Conservation (phyloP, 768 basidiomycete species). For the Xerocomellus amylosporus region DNA sequence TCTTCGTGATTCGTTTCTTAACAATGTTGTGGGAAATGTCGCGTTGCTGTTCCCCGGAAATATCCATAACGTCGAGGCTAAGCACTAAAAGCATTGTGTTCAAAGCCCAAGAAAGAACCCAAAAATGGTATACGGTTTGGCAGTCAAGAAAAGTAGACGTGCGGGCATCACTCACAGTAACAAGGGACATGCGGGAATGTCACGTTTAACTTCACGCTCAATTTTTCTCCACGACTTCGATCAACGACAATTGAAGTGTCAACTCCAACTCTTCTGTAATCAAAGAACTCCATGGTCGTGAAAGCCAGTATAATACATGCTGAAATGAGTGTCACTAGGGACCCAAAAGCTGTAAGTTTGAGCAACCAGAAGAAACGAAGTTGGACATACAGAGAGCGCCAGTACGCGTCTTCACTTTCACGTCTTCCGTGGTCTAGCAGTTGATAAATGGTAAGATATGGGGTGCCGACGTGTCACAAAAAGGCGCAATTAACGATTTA, state of each 20-base stretch:
- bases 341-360: slow-evolving; percentile 6
- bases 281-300: slow-evolving; percentile 91
- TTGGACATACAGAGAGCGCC: slow-evolving; percentile 78
- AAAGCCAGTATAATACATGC: slow-evolving; percentile 90
- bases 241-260: slow-evolving; percentile 95
- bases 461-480: slow-evolving; percentile 6
- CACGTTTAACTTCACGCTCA: slow-evolving; percentile 87
- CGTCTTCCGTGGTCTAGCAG: slow-evolving; percentile 92
- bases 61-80: slow-evolving; percentile 96
- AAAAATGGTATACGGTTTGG: neutral
- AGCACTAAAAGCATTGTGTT: slow-evolving; percentile 57
- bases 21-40: slow-evolving; percentile 87
- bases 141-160: neutral
- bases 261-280: slow-evolving; percentile 82
- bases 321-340: slow-evolving; percentile 84
- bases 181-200: slow-evolving; percentile 97
- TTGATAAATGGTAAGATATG: slow-evolving; percentile 7
- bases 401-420: slow-evolving; percentile 96
- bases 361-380: neutral
- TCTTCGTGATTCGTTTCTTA: slow-evolving; percentile 70
- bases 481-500: slow-evolving; percentile 33
- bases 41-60: slow-evolving; percentile 91
- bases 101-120: neutral
- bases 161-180: slow-evolving; percentile 67
- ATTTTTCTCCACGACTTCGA: slow-evolving; percentile 89